Evolutionary conservation across 2,329 filamentous ascomycete genomes (phyloP).

Genomic region (Mollisiaceae sp.): DNA sequence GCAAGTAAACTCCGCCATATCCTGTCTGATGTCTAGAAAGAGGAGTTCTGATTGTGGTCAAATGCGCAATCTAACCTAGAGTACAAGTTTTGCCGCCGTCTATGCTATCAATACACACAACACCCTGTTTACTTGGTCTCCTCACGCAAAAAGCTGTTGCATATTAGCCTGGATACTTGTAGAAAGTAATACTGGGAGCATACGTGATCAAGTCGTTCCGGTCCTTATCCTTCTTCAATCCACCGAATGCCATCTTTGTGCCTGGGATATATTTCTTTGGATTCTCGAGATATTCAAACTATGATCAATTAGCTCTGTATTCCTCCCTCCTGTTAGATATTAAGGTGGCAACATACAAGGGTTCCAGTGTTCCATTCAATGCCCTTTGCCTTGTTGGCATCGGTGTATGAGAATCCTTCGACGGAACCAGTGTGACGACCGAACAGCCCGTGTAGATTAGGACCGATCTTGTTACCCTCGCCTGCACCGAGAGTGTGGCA

Average conservation of each 20-base stretch:
- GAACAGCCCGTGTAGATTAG: slow-evolving; percentile 95
- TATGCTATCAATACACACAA: slow-evolving; percentile 41
- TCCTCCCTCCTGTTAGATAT: background rate
- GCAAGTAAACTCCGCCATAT: background rate
- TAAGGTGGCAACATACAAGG: slow-evolving; percentile 62
- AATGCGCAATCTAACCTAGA: slow-evolving; percentile 36
- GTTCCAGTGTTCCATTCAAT: slow-evolving; percentile 85
- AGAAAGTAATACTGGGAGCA: slow-evolving; percentile 41
- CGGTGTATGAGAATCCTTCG: slow-evolving; percentile 95
- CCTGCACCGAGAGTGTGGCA: slow-evolving; percentile 94
- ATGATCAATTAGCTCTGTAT: slow-evolving; percentile 1
- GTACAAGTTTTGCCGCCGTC: slow-evolving; percentile 33
- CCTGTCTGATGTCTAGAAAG: slow-evolving; percentile 18
- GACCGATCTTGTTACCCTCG: slow-evolving; percentile 97
- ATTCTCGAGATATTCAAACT: slow-evolving; percentile 99
- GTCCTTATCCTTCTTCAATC: slow-evolving; percentile 99
- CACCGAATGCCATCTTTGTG: slow-evolving; percentile 99
- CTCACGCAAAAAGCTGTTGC: slow-evolving; percentile 68
- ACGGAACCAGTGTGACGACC: slow-evolving; percentile 93
- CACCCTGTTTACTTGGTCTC: slow-evolving; percentile 65
- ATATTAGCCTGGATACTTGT: slow-evolving; percentile 24
- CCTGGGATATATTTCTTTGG: slow-evolving; percentile 99
- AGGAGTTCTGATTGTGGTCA: slow-evolving; percentile 25
- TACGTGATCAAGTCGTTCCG: slow-evolving; percentile 98
- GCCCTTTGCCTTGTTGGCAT: slow-evolving; percentile 98